A percentile compares a stretch with the other conserved stretches of the same genome.
Conservation (phyloP, 202 grass and related monocot species). For the Musa balbisiana region DNA sequence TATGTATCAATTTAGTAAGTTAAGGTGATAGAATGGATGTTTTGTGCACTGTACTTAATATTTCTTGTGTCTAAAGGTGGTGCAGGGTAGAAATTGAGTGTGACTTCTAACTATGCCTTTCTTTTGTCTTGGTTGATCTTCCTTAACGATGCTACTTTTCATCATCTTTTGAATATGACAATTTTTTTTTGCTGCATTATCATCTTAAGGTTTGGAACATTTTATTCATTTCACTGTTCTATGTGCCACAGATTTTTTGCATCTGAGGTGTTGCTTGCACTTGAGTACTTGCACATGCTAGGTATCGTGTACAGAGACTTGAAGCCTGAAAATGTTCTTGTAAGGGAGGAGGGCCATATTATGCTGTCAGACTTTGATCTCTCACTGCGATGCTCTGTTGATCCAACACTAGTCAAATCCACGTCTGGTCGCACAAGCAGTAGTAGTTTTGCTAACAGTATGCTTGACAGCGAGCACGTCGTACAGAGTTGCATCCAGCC, state of each 20-base stretch:
- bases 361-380: slow-evolving; percentile 96
- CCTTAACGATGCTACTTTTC: too few species aligned
- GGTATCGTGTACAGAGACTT: slow-evolving; percentile 81
- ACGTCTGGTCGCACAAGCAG: slow-evolving; percentile 35
- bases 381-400: slow-evolving; percentile 71
- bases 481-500: slow-evolving; percentile 61
- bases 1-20: too few species aligned
- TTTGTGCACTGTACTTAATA: too few species aligned
- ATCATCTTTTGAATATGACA: too few species aligned
- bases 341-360: slow-evolving; percentile 74
- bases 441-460: slow-evolving; percentile 2
- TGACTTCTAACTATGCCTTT: too few species aligned
- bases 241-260: slow-evolving; percentile 54
- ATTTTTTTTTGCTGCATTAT: too few species aligned
- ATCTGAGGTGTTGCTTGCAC: slow-evolving; percentile 70
- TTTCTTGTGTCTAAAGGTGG: too few species aligned
- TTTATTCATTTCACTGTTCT: not conserved
- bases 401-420: slow-evolving; percentile 64
- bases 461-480: slow-evolving; percentile 1
- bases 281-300: slow-evolving; percentile 96
- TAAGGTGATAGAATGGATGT: too few species aligned
- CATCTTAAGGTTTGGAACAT: not conserved
- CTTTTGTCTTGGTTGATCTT: too few species aligned
- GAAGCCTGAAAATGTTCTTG: slow-evolving; percentile 87
- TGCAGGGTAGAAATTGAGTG: too few species aligned